Conservation (phyloP, 768 basidiomycete species). For the Xerocomellus intermedius region DNA sequence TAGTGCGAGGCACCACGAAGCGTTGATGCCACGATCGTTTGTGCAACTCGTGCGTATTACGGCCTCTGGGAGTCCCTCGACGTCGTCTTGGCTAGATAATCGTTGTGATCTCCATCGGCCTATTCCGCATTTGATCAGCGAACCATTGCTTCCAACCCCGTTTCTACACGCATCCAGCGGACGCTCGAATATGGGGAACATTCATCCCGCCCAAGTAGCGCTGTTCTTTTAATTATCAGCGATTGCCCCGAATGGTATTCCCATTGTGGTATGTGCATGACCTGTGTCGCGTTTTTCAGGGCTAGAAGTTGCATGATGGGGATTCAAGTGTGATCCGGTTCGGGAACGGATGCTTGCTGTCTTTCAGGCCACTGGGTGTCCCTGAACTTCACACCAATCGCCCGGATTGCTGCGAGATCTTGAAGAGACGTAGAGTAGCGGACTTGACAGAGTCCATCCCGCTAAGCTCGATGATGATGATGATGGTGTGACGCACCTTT, state of each 20-base stretch:
- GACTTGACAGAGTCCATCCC: not conserved
- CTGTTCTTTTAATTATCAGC: slow-evolving; percentile 6
- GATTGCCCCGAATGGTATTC: not conserved
- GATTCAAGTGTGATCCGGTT: not conserved
- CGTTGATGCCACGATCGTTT: slow-evolving; percentile 1
- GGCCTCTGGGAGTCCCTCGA: not conserved
- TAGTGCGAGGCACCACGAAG: slow-evolving; percentile 5
- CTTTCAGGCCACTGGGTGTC: not conserved
- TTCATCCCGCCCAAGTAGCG: not conserved
- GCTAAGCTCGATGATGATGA: not conserved
- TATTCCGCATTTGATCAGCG: slow-evolving; percentile 18
- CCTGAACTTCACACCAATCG: not conserved
- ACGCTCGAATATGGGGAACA: not conserved
- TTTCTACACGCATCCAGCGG: slow-evolving; percentile 1
- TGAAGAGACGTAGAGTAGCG: not conserved
- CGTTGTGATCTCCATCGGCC: slow-evolving; percentile 23
- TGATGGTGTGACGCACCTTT: not conserved
- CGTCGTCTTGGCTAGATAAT: slow-evolving; percentile 17
- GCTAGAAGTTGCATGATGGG: not conserved
- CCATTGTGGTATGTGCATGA: slow-evolving; percentile 4
- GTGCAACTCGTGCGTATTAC: not conserved
- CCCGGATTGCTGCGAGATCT: not conserved
- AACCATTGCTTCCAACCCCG: not conserved
- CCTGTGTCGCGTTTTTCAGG: not conserved
- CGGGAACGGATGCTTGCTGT: not conserved